phyloP scores from a whole-genome alignment of 345 rosid genomes.

The Bruguiera gymnorhiza region DNA sequence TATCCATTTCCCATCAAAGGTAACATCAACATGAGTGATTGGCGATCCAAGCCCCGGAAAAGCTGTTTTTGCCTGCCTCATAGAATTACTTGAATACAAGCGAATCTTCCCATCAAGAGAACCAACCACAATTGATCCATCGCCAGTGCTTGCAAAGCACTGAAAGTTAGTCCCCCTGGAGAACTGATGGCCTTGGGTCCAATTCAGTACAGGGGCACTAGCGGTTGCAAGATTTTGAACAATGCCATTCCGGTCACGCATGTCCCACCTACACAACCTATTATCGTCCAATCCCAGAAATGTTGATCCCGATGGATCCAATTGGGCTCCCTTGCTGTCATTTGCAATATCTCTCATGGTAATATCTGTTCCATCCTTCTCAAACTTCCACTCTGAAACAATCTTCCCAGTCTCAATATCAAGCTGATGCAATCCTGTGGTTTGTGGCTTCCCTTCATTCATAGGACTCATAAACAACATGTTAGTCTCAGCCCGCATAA shows the following conservation, averaged over 20 bases:
- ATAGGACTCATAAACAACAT: conserved; percentile 96
- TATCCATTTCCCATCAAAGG: conserved; percentile 97
- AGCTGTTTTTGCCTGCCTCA: conserved; percentile 98
- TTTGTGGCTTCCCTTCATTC: conserved; percentile 59
- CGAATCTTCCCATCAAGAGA: conserved; percentile 97
- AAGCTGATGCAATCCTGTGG: conserved; percentile 87
- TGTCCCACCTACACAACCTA: conserved; percentile 98
- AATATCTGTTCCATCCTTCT: conserved; percentile 93
- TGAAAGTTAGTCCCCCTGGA: conserved; percentile 98
- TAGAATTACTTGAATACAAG: conserved; percentile 75
- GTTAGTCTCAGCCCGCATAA: conserved; percentile 95
- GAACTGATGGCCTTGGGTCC: conserved; percentile 97
- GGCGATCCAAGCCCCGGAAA: conserved; percentile 99
- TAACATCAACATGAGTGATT: conserved; percentile 92
- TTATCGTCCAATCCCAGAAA: conserved; percentile 92
- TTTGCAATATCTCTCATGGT: conserved; percentile 89
- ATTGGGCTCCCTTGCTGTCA: conserved; percentile 88
- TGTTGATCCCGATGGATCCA: conserved; percentile 95
- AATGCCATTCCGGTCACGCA: conserved; percentile 87
- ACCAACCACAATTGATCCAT: conserved; percentile 96
- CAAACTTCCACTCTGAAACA: conserved; percentile 87
- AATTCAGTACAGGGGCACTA: conserved; percentile 69
- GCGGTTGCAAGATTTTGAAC: conserved; percentile 83
- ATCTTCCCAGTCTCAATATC: conserved; percentile 94
- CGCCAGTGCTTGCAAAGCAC: conserved; percentile 98